These are phyloP conservation scores for Eucalyptus cloeziana DNA, from an alignment of 345 rosid species.

Conservation along the genomic window DNA sequence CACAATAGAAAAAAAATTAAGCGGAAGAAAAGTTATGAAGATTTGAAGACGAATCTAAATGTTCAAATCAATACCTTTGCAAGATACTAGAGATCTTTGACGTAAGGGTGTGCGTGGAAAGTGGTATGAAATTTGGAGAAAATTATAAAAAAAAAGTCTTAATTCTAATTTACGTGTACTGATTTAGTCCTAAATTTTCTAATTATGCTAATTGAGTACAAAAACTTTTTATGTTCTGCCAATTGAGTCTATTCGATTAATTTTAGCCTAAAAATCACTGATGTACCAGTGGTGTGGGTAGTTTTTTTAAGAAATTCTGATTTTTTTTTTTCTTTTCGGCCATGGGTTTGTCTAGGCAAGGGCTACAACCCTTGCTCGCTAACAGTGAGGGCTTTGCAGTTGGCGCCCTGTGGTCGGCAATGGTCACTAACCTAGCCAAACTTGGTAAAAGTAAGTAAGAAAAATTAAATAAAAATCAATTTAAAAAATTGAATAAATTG, in stretches of 20 bases:
- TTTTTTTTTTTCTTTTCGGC: too few relatives aligned
- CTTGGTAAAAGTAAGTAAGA: background rate
- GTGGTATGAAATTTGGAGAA: background rate
- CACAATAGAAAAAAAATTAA: background rate
- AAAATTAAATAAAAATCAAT: background rate
- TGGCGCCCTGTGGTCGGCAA: accelerated
- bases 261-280: accelerated
- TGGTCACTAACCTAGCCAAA: accelerated
- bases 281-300: accelerated
- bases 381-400: too few relatives aligned
- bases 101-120: background rate
- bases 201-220: too few relatives aligned
- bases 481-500: too few relatives aligned
- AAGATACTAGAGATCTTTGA: background rate
- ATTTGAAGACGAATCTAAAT: background rate
- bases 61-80: background rate
- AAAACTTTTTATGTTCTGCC: accelerated
- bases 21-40: background rate
- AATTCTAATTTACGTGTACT: too few relatives aligned
- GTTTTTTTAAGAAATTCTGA: too few relatives aligned
- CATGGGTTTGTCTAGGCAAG: too few relatives aligned
- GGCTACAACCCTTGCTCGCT: too few relatives aligned
- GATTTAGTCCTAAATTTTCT: too few relatives aligned
- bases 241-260: too few relatives aligned
- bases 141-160: too few relatives aligned